Evolutionary conservation across 176 grass and related monocot species (phyloP), one percentile per base, ranked within the genome.

Genomic region (Alloteropsis semialata): DNA sequence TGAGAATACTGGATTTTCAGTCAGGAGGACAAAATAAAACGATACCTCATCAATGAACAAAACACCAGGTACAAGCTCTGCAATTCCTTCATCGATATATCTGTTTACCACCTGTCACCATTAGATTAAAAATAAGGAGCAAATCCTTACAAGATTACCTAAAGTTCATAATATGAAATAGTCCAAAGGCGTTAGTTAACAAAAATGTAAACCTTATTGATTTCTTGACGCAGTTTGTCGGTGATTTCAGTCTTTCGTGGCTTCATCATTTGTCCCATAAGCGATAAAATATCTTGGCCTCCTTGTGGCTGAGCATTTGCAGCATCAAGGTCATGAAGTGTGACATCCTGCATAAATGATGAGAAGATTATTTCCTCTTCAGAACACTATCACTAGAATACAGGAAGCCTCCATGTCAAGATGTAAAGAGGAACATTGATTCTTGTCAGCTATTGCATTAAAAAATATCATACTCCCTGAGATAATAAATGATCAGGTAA

Each of bases 211-310:
- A 98, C 96, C 91, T 96, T 96, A 72, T 98, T 98, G 41, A 98
- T 98, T 79, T 98, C 91, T 84, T 96, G 91, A 21, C 96, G 85
- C 44, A 98, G 87, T 83, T 98, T 98, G 55, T 93, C 96, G 8
- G 93, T 96, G 72, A 98, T 93, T 83, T 98, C 96, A 92, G 93
- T 98, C 80, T 98, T 98, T 22, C 91, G 75, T 70, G 96, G 87
- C 28, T 92, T 98, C 93, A 98, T 99, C 91, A 99, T 98, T 77
- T 93, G 93, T 1, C 96, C 96, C 93, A 98, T 98, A 72, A 98
- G 89, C 28, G 93, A 98, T 64, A 93, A 85, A 86, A 98, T 98
- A 85, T 98, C 96, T 77, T 96, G 96, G 13, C 93, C 96, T 80
- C 96, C 93, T 92, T 98, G 96, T 84, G 96, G 96, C 19, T 88